Base-by-base conservation (phyloP, 2,329 filamentous ascomycete genomes). In the Exophiala sp. region DNA sequence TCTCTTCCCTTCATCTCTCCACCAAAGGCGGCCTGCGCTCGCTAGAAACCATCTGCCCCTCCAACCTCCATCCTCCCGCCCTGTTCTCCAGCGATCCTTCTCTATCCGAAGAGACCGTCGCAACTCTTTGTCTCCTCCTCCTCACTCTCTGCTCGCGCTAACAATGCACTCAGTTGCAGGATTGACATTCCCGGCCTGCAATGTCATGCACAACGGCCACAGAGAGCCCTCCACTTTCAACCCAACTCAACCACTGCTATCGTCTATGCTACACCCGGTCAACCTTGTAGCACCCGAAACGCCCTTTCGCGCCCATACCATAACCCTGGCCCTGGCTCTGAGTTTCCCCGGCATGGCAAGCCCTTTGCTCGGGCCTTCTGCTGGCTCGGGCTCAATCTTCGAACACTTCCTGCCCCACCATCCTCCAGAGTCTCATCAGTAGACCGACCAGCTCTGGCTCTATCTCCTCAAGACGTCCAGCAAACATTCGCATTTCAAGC, bases 331-430 rank as follows among this genome's bases (percentile, higher is more conserved):
- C 41, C 40, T 44, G 41, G 47, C 39, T 35, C 46, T 49, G 39
- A 22, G n/a, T n/a, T 45, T 32, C 47, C 47, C 47, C 45, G 40
- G 50, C 19, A 41, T 43, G 35, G 44, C 30, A 22, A 16, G 29
- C 41, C 27, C 32, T 43, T 19, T 40, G 49, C 53, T 50, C 30
- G 37, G 53, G 35, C 53, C 41, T 22, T 34, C 19, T 35, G 6
- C 34, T 45, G 49, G 49, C 53, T 44, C 24, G 10, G 24, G 37
- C 43, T 50, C 43, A 27, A 23, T 30, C 23, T 46, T 52, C 39
- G 29, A 47, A 37, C 50, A 30, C 16, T 50, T 38, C 23, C 34
- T 45, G 43, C 46, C 53, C 53, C 49, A 56, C 46, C 48, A 46
- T 52, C 45, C 48, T 50, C 43, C 32, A 47, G 48, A 40, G 21